Percentiles rank a stretch among this genome's conserved stretches.
Evolutionary conservation across 2,329 filamentous ascomycete species (phyloP).

Genomic region (Epichloe typhina): DNA sequence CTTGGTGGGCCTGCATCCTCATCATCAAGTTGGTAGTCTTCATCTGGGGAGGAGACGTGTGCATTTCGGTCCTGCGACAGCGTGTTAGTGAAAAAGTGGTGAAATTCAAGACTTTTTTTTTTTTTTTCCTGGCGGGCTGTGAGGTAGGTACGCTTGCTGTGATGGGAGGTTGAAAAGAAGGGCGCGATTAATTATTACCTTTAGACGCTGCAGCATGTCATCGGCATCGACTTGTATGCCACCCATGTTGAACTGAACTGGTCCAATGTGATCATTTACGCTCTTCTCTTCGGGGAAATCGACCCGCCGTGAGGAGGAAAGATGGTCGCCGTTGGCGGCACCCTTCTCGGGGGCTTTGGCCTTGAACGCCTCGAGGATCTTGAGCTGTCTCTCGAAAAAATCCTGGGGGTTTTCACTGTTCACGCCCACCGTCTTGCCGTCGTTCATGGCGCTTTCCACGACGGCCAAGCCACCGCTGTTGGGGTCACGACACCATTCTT

Average conservation of each 20-base stretch:
- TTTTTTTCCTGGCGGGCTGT: background rate
- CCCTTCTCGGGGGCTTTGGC: conserved; percentile 39
- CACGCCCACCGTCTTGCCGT: conserved; percentile 20
- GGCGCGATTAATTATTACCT: conserved; percentile 38
- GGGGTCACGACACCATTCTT: conserved; percentile 66
- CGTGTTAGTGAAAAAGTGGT: conserved; percentile 10
- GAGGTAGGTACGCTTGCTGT: background rate
- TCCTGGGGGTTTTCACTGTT: conserved; percentile 53
- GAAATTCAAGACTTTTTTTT: background rate
- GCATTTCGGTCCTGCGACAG: conserved; percentile 40
- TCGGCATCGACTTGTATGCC: conserved; percentile 93
- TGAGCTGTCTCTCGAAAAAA: conserved; percentile 64
- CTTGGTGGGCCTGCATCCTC: conserved; percentile 23
- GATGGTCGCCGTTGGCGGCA: conserved; percentile 12
- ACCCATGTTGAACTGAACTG: conserved; percentile 96
- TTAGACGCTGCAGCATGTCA: conserved; percentile 77
- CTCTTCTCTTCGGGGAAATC: conserved; percentile 30
- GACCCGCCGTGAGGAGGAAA: conserved; percentile 12
- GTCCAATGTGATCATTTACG: conserved; percentile 72
- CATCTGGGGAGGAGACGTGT: conserved; percentile 32
- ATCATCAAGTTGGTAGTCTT: conserved; percentile 16
- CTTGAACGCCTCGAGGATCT: conserved; percentile 53
- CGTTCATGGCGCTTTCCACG: conserved; percentile 26
- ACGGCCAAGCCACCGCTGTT: conserved; percentile 42
- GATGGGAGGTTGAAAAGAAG: background rate